A percentile compares a stretch with the other conserved stretches of the same genome.
phyloP scores from a whole-genome alignment of 2,329 filamentous ascomycete genomes.

The Diaporthe sp. region DNA sequence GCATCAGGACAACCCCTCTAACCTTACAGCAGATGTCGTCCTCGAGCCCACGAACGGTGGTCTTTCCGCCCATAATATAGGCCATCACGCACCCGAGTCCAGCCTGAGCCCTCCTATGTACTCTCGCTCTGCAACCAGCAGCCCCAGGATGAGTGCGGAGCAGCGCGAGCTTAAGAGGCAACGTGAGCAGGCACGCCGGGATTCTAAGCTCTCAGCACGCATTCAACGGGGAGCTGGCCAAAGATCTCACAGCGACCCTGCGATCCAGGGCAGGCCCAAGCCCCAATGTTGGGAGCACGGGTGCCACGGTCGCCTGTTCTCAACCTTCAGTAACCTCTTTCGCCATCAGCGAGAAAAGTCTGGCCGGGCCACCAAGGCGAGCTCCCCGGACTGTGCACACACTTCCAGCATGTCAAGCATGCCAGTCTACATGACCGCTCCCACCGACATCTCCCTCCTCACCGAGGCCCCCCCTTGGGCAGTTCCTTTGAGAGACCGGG shows the following conservation, averaged over 20 bases:
- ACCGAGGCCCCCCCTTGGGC: too few relatives aligned
- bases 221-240: slow-evolving; percentile 60
- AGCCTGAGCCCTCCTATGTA: slow-evolving; percentile 62
- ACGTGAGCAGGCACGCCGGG: slow-evolving; percentile 67
- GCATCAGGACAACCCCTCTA: background rate
- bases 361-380: slow-evolving; percentile 87
- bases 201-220: slow-evolving; percentile 64
- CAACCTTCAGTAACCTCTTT: slow-evolving; percentile 93
- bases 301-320: slow-evolving; percentile 95
- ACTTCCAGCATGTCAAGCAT: too few relatives aligned
- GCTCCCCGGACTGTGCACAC: slow-evolving; percentile 91
- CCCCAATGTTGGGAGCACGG: slow-evolving; percentile 98
- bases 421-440: too few relatives aligned
- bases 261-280: slow-evolving; percentile 81
- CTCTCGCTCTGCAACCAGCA: slow-evolving; percentile 66
- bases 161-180: slow-evolving; percentile 72
- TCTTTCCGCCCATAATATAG: slow-evolving; percentile 57
- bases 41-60: slow-evolving; percentile 46
- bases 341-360: slow-evolving; percentile 95
- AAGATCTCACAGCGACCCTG: slow-evolving; percentile 38
- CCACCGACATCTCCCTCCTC: too few relatives aligned
- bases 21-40: slow-evolving; percentile 37
- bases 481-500: too few relatives aligned
- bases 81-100: slow-evolving; percentile 61
- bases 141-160: slow-evolving; percentile 68